These are phyloP conservation scores for Polyporus arcularius DNA, from an alignment of 768 basidiomycete species.

Conservation along the genomic window DNA sequence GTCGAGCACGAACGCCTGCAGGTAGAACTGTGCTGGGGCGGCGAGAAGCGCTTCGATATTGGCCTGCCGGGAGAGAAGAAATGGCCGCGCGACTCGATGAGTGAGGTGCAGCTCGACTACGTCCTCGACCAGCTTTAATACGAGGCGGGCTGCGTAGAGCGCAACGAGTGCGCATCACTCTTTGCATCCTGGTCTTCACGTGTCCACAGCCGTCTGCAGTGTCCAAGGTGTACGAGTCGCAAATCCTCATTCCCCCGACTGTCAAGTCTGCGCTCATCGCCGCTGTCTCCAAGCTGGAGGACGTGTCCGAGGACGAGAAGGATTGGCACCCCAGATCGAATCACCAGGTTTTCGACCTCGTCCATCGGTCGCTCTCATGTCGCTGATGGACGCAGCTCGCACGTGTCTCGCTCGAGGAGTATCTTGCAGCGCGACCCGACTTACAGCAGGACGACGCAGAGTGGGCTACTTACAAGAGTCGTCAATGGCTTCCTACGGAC, in stretches of 20 bases:
- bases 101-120: constrained; percentile 10
- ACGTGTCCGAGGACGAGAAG: constrained; percentile 35
- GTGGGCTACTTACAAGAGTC: constrained; percentile 10
- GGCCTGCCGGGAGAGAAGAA: not conserved
- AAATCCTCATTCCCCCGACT: constrained; percentile 1
- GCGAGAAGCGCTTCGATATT: not conserved
- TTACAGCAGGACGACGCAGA: not conserved
- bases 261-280: constrained; percentile 1
- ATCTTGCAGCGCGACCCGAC: not conserved
- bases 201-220: no score
- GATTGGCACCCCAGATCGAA: constrained; percentile 52
- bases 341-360: constrained; percentile 44
- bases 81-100: constrained; percentile 16
- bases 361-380: constrained; percentile 21
- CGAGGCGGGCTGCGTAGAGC: not conserved
- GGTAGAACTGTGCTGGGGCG: constrained; percentile 5
- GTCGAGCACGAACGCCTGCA: constrained; percentile 11
- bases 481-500: constrained; percentile 33
- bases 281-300: constrained; percentile 32
- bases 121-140: constrained; percentile 13
- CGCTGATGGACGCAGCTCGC: no score
- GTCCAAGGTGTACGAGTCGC: constrained; percentile 4
- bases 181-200: not conserved
- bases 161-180: constrained; percentile 1
- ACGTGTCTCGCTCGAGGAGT: not conserved